phyloP scores from a whole-genome alignment of 345 rosid species.

The Boechera divaricarpa region DNA sequence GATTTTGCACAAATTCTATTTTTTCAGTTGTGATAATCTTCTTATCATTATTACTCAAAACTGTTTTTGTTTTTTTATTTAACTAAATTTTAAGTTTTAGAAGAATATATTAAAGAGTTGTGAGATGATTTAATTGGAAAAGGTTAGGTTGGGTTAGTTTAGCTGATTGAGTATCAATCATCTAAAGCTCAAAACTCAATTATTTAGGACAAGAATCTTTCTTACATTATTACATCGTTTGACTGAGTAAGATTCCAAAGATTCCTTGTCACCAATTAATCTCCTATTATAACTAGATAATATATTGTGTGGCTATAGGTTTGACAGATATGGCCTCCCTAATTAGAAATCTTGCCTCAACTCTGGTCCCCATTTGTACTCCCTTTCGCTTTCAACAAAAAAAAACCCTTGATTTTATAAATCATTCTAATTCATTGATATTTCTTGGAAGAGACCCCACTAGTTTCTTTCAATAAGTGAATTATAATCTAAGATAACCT shows the following conservation, averaged over 20 bases:
- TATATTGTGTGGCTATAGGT: slow-evolving; percentile 29
- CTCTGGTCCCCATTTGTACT: slow-evolving; percentile 34
- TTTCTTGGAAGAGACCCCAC: slow-evolving; percentile 17
- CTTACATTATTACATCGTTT: slow-evolving; percentile 26
- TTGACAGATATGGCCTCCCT: slow-evolving; percentile 37
- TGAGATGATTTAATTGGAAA: not conserved
- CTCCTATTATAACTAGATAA: not conserved
- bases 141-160: slow-evolving; percentile 29
- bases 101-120: not conserved
- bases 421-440: slow-evolving; percentile 1
- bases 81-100: not conserved
- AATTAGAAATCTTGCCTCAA: slow-evolving; percentile 38
- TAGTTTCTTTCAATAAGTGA: slow-evolving; percentile 26
- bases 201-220: slow-evolving; percentile 39
- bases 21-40: not conserved
- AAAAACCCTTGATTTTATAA: slow-evolving; percentile 24
- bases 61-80: not conserved
- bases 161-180: slow-evolving; percentile 37
- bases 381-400: slow-evolving; percentile 9
- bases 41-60: not conserved
- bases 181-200: slow-evolving; percentile 38
- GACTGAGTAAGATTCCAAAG: slow-evolving; percentile 47
- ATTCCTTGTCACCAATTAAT: slow-evolving; percentile 46
- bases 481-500: slow-evolving; percentile 26
- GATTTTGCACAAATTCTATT: not conserved